Base-by-base conservation (phyloP, 1,284 basidiomycete species). In the Meripilus lineatus region DNA sequence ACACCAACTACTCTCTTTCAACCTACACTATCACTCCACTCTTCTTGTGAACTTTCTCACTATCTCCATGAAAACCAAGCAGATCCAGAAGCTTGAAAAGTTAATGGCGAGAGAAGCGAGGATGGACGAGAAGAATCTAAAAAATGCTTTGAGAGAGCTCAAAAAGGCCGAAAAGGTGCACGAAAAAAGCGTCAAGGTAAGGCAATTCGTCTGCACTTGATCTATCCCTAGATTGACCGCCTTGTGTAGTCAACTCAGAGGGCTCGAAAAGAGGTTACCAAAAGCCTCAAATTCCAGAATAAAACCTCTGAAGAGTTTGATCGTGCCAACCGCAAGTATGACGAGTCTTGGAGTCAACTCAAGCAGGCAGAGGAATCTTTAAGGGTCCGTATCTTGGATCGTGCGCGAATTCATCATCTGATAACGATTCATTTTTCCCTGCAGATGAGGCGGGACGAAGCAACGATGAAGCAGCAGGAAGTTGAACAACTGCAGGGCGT, bases 61-160 rank as follows among this genome's bases (percentile, higher is more conserved):
- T 10, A 30, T 8, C 8, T 10, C 10, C 8, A 50, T 50, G 49
- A 32, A 45, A n/a, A 24, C 18, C 21, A 38, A 38, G 10, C 35
- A 40, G 11, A 33, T 44, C n/a, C 44, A 52, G 17, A n/a, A 40
- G 30, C 35, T 52, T n/a, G 36, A 48, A 30, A 52, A 52, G 38
- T 18, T 52, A 22, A 15, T 52, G n/a, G 44, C 38, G 2, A 14
- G 44, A 15, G 49, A 52, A 38, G 38, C 49, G n/a, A 44, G 44
- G 21, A 33, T 39, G n/a, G 51, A 52, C 30, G 35, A 41, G 18
- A 32, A 44, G 34, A 38, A 46, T 20, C 38, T 52, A 26, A 32
- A 40, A 32, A 39, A 26, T 22, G 51, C 49, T 3, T 8, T 25
- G 41, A 48, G 50, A 34, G 44, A 50, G 32, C n/a, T 52, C 5